phyloP scores from a whole-genome alignment of 768 basidiomycete genomes.

The Kwoniella sp. region DNA sequence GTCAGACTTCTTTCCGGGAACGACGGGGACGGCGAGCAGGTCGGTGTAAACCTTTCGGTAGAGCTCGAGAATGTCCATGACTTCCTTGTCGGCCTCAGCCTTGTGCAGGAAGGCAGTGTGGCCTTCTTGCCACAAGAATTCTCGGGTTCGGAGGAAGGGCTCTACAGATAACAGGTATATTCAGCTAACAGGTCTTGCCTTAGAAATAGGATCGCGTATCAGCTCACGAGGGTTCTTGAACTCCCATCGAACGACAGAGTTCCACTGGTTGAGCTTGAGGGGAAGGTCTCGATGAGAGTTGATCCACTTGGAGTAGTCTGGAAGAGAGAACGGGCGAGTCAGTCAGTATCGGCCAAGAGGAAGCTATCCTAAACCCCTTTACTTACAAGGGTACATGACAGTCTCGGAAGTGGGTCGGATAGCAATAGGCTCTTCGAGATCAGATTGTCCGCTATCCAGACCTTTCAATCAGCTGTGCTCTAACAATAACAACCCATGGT shows the following conservation, averaged over 20 bases:
- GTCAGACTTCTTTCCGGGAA: slow-evolving; percentile 94
- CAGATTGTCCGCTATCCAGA: slow-evolving; percentile 72
- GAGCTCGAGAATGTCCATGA: slow-evolving; percentile 88
- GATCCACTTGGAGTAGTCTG: slow-evolving; percentile 99
- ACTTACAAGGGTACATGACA: slow-evolving; percentile 97
- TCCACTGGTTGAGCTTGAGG: slow-evolving; percentile 97
- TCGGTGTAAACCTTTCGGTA: slow-evolving; percentile 96
- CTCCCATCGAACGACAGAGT: slow-evolving; percentile 98
- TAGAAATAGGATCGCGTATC: too few species aligned
- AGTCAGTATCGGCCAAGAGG: slow-evolving; percentile 14
- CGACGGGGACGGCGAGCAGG: slow-evolving; percentile 93
- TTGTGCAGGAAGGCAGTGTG: slow-evolving; percentile 93
- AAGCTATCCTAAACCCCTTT: too few species aligned
- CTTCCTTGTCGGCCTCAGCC: slow-evolving; percentile 85
- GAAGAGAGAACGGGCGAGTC: background rate
- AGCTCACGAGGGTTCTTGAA: slow-evolving; percentile 94
- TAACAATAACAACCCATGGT: background rate
- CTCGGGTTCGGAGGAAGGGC: slow-evolving; percentile 97
- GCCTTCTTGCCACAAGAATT: slow-evolving; percentile 99
- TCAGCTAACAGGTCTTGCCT: too few species aligned
- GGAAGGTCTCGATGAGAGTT: slow-evolving; percentile 95
- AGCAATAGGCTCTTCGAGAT: slow-evolving; percentile 94
- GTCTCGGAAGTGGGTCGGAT: slow-evolving; percentile 98
- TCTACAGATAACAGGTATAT: slow-evolving; percentile 59
- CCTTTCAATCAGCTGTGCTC: background rate